Base-by-base conservation (phyloP, 2,329 filamentous ascomycete genomes). In the Annulohypoxylon truncatum region DNA sequence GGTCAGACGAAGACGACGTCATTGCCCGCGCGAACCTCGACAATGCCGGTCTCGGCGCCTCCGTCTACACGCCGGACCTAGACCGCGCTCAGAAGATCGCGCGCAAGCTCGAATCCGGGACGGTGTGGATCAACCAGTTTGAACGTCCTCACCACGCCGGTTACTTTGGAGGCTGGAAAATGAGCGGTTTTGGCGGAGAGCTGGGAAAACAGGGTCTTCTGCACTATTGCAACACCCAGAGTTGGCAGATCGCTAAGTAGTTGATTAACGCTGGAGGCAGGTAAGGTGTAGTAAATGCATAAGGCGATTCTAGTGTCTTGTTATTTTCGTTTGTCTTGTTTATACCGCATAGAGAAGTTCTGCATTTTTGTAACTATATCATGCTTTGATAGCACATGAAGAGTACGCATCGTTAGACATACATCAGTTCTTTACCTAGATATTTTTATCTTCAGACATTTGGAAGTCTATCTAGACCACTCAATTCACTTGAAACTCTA, bases 21-120 rank as follows among this genome's bases (percentile, higher is more conserved):
- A 77, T 91, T 28, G 73, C 74, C 1, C 82, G 86, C 3, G 87
- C 93, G 58, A 97, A 97, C 79, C 97, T 95, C 85, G 98, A 99
- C 85, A 96, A 94, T 77, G 83, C 86, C 8, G 87, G 96, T 72
- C 94, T 91, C 72, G 94, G 97, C 72, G 92, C 90, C 57, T 87
- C 86, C 0, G 82, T 90, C 0, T 90, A 87, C 80, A 84, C 81
- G 13, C 81, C 79, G 13, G 85, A 90, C 61, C 60, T 86, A 1
- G 77, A 76, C 0, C 78, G 81, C 3, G 88, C 86, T 0, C 80
- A 81, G 29, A 77, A 79, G 3, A 83, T 90, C 42, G 87, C 85
- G 0, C 74, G 81, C 26, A 80, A 82, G 48, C 74, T 91, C 9
- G 83, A 89, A 70, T 83, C 85, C 0, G 88, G 88, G 0, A 84